Evolutionary conservation across 441 rosid genomes (phyloP).

Genomic region (Geranium incanum): DNA sequence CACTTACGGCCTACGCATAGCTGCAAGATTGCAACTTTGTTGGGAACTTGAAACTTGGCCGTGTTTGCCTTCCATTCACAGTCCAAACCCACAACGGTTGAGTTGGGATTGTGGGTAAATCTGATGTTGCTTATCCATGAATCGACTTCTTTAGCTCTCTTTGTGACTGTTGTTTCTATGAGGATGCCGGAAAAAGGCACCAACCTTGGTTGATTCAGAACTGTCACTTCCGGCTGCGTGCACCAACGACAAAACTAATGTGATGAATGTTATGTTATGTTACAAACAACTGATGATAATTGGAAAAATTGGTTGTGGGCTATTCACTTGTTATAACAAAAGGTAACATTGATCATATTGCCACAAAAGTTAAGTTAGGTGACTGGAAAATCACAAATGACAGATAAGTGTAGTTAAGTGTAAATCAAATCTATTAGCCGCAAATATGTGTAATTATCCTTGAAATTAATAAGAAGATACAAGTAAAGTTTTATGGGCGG

Average conservation of each 20-base stretch:
- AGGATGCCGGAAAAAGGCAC: not conserved
- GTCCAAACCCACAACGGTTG: constrained; percentile 28
- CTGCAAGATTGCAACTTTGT: constrained; percentile 26
- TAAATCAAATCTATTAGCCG: too few species aligned
- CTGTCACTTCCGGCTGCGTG: not conserved
- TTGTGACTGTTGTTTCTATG: constrained; percentile 23
- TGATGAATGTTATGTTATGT: not conserved
- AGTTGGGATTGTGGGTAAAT: not conserved
- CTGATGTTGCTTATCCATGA: constrained; percentile 18
- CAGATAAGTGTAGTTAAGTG: too few species aligned
- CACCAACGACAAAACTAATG: too few species aligned
- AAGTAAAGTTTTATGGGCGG: too few species aligned
- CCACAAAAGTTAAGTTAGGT: too few species aligned
- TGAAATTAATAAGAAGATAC: too few species aligned
- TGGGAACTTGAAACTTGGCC: not conserved
- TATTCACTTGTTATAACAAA: too few species aligned
- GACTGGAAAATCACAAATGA: too few species aligned
- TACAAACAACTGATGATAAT: too few species aligned
- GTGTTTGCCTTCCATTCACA: constrained; percentile 32
- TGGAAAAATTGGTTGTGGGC: not conserved
- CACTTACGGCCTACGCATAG: constrained; percentile 32
- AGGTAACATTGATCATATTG: too few species aligned
- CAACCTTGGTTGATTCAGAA: not conserved
- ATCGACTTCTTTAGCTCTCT: constrained; percentile 16
- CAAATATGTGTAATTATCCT: too few species aligned